These are phyloP conservation scores for Chalciporus pseudorubinellus DNA, from an alignment of 768 basidiomycete species.

Conservation along the genomic window DNA sequence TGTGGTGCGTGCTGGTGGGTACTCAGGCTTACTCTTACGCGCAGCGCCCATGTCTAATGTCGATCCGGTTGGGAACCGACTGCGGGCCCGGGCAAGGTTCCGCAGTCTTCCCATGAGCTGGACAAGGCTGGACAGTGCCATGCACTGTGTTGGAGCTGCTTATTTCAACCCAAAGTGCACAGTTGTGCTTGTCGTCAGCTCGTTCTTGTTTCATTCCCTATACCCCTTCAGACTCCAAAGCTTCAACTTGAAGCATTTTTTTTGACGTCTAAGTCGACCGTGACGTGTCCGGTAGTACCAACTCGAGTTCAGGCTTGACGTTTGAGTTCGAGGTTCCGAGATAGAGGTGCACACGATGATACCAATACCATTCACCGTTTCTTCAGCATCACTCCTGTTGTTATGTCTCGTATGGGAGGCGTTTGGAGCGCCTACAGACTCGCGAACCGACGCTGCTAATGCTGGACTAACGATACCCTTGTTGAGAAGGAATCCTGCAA, in stretches of 20 bases:
- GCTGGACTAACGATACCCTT: constrained; percentile 23
- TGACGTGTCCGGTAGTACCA: background rate
- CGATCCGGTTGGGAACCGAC: too few species aligned
- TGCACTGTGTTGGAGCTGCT: background rate
- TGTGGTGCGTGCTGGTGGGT: too few species aligned
- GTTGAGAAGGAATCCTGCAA: constrained; percentile 12
- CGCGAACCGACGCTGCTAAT: background rate
- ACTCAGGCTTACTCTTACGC: too few species aligned
- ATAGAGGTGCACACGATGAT: constrained; percentile 12
- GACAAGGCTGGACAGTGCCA: too few species aligned
- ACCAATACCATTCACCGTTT: constrained; percentile 5
- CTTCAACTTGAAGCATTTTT: background rate
- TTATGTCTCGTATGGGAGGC: constrained; percentile 12
- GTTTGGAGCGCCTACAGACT: constrained; percentile 14
- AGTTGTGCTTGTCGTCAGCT: background rate
- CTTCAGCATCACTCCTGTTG: constrained; percentile 9
- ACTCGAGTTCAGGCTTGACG: background rate
- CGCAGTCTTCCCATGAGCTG: background rate
- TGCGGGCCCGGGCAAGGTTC: background rate
- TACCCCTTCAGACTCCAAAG: background rate
- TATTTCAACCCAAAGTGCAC: background rate
- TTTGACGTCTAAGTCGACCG: background rate
- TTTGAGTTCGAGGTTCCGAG: background rate
- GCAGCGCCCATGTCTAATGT: too few species aligned
- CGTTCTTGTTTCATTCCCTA: background rate